phyloP scores from a whole-genome alignment of 2,329 filamentous ascomycete genomes.

The Epichloe sibirici region DNA sequence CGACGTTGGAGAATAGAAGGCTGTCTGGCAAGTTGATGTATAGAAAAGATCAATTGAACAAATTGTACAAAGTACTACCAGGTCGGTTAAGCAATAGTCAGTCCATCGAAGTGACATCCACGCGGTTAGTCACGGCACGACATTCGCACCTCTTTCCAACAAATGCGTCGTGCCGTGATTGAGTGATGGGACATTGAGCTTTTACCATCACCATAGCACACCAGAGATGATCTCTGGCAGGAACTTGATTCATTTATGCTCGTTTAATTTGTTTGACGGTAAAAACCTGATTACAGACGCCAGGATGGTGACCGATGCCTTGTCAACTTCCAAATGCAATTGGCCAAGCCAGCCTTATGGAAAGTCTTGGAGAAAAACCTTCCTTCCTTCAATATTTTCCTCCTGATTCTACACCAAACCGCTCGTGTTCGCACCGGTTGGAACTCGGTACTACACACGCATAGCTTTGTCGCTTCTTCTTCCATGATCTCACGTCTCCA shows the following conservation, averaged over 20 bases:
- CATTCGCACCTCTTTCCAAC: too few species aligned
- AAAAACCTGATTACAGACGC: conserved; percentile 57
- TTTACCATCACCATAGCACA: conserved; percentile 19
- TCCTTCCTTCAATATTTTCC: conserved; percentile 14
- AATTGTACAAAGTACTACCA: background rate
- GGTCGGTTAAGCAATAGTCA: background rate
- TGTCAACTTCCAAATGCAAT: conserved; percentile 54
- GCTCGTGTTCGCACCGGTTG: conserved; percentile 5
- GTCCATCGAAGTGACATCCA: too few species aligned
- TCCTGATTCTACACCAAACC: conserved; percentile 27
- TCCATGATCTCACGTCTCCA: background rate
- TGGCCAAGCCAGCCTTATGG: conserved; percentile 44
- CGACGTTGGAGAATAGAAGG: conserved; percentile 1
- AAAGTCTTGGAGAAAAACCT: conserved; percentile 24
- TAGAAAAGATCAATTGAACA: conserved; percentile 8
- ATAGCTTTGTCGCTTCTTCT: conserved; percentile 5
- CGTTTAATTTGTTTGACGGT: conserved; percentile 41
- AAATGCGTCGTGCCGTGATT: too few species aligned
- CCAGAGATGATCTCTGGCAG: conserved; percentile 12
- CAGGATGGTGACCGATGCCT: conserved; percentile 51
- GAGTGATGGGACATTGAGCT: too few species aligned
- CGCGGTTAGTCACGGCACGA: too few species aligned
- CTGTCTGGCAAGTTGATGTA: background rate
- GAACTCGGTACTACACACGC: conserved; percentile 1
- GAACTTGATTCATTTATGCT: conserved; percentile 23